A percentile compares a stretch with the other conserved stretches of the same genome.
Conservation (phyloP, 2,329 filamentous ascomycete species). For the Graphilbum sp. region DNA sequence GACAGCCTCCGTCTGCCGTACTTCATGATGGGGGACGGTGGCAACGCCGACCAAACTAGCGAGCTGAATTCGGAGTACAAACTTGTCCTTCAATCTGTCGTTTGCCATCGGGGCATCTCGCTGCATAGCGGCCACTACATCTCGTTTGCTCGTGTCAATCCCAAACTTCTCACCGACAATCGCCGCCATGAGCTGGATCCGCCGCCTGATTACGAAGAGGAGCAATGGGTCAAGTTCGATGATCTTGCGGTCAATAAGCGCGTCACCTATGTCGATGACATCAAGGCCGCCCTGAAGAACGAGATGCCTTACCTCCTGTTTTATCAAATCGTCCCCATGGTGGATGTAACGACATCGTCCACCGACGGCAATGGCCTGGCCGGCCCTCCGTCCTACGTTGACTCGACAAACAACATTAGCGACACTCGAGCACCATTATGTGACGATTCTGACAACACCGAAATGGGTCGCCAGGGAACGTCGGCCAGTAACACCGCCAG, state of each 20-base stretch:
- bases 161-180: constrained; percentile 42
- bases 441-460: constrained; percentile 7
- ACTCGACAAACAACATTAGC: constrained; percentile 26
- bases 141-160: constrained; percentile 63
- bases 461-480: constrained; percentile 11
- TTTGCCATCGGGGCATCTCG: constrained; percentile 79
- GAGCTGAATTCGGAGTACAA: constrained; percentile 83
- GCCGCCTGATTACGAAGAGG: constrained; percentile 50
- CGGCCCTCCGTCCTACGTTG: constrained; percentile 43
- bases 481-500: constrained; percentile 13
- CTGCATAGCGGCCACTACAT: constrained; percentile 87
- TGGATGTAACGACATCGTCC: constrained; percentile 40
- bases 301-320: constrained; percentile 92
- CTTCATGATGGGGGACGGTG: constrained; percentile 67
- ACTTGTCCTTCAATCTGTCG: constrained; percentile 73
- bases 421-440: constrained; percentile 7
- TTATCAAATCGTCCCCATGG: constrained; percentile 83
- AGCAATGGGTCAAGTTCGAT: constrained; percentile 83
- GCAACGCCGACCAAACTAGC: constrained; percentile 38
- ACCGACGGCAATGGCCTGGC: constrained; percentile 28
- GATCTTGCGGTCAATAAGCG: constrained; percentile 56
- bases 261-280: constrained; percentile 61
- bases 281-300: constrained; percentile 57
- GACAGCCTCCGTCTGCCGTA: constrained; percentile 65
- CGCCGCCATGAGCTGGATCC: constrained; percentile 36